These are phyloP conservation scores for Thecamonas trahens DNA, from an alignment of 78 protist species.

Conservation along the genomic window DNA sequence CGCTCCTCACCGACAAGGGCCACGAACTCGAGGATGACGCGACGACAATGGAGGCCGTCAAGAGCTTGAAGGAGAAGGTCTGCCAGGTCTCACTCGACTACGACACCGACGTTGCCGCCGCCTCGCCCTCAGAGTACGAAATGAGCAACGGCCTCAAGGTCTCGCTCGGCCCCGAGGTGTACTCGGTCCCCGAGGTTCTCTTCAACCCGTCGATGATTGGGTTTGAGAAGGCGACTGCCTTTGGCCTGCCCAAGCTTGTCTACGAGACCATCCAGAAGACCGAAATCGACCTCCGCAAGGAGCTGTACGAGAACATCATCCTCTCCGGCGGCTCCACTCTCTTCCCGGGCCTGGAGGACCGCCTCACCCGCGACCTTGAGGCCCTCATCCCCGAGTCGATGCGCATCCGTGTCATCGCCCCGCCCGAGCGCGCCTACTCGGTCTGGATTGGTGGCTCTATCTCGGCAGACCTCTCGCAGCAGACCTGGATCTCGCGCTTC, in stretches of 20 bases:
- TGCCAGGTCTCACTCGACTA: slow-evolving; percentile 84
- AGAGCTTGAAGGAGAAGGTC: slow-evolving; percentile 92
- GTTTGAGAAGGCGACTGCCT: too few species aligned
- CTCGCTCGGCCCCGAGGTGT: too few species aligned
- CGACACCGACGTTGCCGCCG: too few species aligned
- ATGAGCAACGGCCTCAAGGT: too few species aligned
- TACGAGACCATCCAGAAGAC: too few species aligned
- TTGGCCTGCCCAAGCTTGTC: too few species aligned
- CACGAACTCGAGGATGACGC: slow-evolving; percentile 96
- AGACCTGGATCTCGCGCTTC: too few species aligned
- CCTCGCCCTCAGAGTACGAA: too few species aligned
- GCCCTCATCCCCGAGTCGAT: not conserved
- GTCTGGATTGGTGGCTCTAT: slow-evolving; percentile 14
- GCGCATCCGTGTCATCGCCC: not conserved
- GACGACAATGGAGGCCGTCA: slow-evolving; percentile 91
- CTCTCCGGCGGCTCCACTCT: slow-evolving; percentile 46
- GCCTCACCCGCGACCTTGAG: not conserved
- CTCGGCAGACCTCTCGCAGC: too few species aligned
- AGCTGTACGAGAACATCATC: slow-evolving; percentile 19
- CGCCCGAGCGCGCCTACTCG: slow-evolving; percentile 1
- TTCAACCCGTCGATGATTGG: too few species aligned
- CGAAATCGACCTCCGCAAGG: too few species aligned
- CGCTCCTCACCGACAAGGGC: slow-evolving; percentile 87
- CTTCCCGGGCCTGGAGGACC: slow-evolving; percentile 7
- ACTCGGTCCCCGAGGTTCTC: too few species aligned